Evolutionary conservation across 2,329 filamentous ascomycete species (phyloP), one percentile per base, ranked within the genome.

Genomic region (Penicillium sp.): DNA sequence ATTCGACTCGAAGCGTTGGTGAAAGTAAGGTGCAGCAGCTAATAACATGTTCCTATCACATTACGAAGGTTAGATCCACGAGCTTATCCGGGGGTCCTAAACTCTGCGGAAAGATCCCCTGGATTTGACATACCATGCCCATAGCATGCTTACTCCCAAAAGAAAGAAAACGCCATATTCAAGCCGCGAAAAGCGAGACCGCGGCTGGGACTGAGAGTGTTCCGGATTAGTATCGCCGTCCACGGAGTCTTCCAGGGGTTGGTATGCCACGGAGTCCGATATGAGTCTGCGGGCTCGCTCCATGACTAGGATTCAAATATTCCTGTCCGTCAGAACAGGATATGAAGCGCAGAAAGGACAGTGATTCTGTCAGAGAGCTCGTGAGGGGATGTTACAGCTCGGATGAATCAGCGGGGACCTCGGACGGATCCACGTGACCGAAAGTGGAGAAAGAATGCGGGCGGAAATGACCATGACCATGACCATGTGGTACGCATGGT

Each of bases 21-120:
- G 87, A 77, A 98, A 97, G 80, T 98, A 98, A 5, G 93, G 91
- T 1, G 91, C 91, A 9, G 93, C 92, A 46, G 95, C 93, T 65
- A 98, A 85, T 75, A 98, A 97, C 93, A 97, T 97, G 79, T 98
- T 98, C 91, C 91, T 60, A 27, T 16, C 9, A 9, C 1, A 33
- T 37, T 16, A 16, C 49, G 14, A 21, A 22, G 54, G 31, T 58
- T 39, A 55, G 49, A 10, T 56, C 29, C 39, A n/a, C 21, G 19
- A 22, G 19, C 39, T 41, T 41, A 41, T 41, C 19, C 19, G 39
- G 19, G 13, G 19, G 10, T 14, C 14, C 39, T 5, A 14, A 13
- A 11, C 3, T 21, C 19, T 13, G 4, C 19, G 39, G 4, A 14
- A 21, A 13, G 24, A 45, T 29, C 27, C 33, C 11, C 35, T 27